Base-by-base conservation (phyloP, 805 yeast species). In the Lipomyces mesembrius region DNA sequence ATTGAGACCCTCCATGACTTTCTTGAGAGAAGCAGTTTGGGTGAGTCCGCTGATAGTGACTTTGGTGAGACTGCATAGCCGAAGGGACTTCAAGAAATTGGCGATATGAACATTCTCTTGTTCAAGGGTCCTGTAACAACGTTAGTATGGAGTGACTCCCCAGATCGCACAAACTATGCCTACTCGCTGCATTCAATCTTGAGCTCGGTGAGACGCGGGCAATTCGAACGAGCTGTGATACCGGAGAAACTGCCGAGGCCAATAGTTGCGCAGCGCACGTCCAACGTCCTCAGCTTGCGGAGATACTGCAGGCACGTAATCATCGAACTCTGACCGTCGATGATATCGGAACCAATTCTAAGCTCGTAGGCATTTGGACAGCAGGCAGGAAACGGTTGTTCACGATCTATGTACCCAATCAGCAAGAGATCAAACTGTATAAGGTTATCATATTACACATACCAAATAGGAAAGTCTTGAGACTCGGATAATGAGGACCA, bases 231-330 rank as follows among this genome's bases (percentile, higher is more conserved):
- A 29, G 65, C 65, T 6, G 49, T 37, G 39, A 52, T 34, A 35
- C 65, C 65, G 20, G 65, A 62, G 43, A 62, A 62, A 25, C 62
- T 57, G 49, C 65, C 65, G 7, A 62, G 61, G 25, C 62, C 62
- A 22, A 62, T n/a, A 14, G 49, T 32, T 14, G 65, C 60, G 53
- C 61, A 43, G 0, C 37, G 53, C 35, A 60, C 29, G 14, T 62
- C 62, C 29, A 62, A 56, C 11, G 54, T 35, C 29, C 22, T 32
- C 39, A 62, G 37, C 56, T 57, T 37, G 27, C 35, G 49, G 35
- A 62, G 29, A 20, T 46, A 58, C 9, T 27, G 57, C 27, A 62
- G 58, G 35, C 57, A 62, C 12, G 65, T 57, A 27, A 62, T 60
- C 59, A 62, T 37, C 17, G 60, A 20, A 12, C 53, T 43, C 34